Evolutionary conservation across 2,329 filamentous ascomycete genomes (phyloP).

Genomic region (Nemania diffusa): DNA sequence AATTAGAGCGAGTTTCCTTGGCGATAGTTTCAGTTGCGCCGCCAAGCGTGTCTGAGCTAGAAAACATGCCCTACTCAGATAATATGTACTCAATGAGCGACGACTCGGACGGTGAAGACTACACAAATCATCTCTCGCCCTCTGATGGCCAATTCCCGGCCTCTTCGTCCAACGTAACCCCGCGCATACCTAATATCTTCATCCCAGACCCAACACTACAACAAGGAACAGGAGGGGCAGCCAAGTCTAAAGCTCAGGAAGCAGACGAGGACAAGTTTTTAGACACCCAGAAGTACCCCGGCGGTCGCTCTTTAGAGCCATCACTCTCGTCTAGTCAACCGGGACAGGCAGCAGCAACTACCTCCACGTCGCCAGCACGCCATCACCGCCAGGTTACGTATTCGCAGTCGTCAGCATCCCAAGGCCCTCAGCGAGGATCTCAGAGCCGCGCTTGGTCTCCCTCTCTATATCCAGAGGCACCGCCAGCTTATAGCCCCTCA

Average conservation of each 20-base stretch:
- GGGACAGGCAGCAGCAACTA: constrained; percentile 33
- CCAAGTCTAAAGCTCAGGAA: constrained; percentile 57
- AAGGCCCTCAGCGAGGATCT: constrained; percentile 36
- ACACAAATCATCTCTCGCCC: constrained; percentile 57
- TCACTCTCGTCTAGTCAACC: constrained; percentile 31
- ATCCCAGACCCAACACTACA: constrained; percentile 60
- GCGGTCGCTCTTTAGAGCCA: constrained; percentile 29
- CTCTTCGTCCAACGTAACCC: constrained; percentile 53
- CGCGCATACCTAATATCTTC: constrained; percentile 59
- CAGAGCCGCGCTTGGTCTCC: constrained; percentile 39
- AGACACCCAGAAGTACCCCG: constrained; percentile 40
- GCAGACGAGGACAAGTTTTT: constrained; percentile 55
- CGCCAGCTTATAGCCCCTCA: constrained; percentile 63
- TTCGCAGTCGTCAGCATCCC: constrained; percentile 44
- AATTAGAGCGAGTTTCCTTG: constrained; percentile 40
- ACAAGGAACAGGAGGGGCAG: constrained; percentile 45
- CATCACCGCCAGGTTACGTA: constrained; percentile 37
- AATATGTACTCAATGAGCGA: constrained; percentile 57
- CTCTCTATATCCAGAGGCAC: constrained; percentile 54
- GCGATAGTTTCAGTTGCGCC: constrained; percentile 46
- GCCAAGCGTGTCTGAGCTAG: constrained; percentile 44
- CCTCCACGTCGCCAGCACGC: constrained; percentile 28
- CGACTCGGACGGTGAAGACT: constrained; percentile 47
- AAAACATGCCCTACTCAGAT: constrained; percentile 61
- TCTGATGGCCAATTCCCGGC: constrained; percentile 64